Conservation (phyloP, 2,329 filamentous ascomycete genomes). For the Pseudogymnoascus destructans region DNA sequence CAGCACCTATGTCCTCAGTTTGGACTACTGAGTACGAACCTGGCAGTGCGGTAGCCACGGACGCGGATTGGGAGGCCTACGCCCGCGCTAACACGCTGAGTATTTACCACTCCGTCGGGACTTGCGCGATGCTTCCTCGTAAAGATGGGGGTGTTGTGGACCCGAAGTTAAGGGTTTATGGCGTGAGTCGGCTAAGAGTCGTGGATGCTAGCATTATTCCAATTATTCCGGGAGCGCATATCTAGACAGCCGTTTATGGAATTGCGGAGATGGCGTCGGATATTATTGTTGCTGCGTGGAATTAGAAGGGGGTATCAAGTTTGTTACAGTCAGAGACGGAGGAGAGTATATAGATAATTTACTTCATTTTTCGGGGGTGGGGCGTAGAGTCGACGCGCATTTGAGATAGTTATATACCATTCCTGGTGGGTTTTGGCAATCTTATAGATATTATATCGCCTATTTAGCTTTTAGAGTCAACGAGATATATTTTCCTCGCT, state of each 20-base stretch:
- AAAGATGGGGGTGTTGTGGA: constrained; percentile 18
- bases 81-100: constrained; percentile 10
- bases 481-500: background rate
- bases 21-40: constrained; percentile 20
- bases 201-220: constrained; percentile 20
- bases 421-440: background rate
- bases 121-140: constrained; percentile 17
- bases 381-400: background rate
- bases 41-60: constrained; percentile 10
- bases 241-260: constrained; percentile 16
- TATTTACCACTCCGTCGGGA: constrained; percentile 15
- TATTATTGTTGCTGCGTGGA: constrained; percentile 12
- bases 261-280: constrained; percentile 18
- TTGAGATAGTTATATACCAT: background rate
- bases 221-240: constrained; percentile 14
- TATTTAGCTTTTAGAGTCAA: background rate
- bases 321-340: background rate
- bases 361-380: background rate
- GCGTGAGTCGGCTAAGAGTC: constrained; percentile 17
- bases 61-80: constrained; percentile 11
- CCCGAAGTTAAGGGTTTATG: constrained; percentile 17
- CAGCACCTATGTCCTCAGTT: constrained; percentile 14
- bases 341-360: background rate
- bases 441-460: background rate
- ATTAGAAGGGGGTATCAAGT: background rate